phyloP scores from a whole-genome alignment of 768 basidiomycete genomes.

The Serendipita sp. region DNA sequence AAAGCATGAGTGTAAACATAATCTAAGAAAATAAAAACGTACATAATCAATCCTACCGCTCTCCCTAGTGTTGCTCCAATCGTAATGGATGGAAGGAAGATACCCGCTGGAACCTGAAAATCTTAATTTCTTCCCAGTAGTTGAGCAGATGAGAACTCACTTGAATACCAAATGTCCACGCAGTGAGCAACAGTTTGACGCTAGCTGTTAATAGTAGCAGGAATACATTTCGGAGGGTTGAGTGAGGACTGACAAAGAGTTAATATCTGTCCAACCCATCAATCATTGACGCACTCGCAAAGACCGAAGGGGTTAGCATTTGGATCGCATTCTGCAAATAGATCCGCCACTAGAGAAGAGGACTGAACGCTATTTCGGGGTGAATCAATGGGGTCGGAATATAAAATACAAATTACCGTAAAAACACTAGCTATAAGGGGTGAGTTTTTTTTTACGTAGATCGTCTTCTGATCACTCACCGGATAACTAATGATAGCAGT shows the following conservation, averaged over 20 bases:
- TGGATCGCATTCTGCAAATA: slow-evolving; percentile 70
- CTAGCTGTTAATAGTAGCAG: slow-evolving; percentile 44
- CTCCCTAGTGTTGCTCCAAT: slow-evolving; percentile 60
- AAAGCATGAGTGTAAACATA: not conserved
- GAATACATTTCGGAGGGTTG: slow-evolving; percentile 51
- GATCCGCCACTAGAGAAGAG: slow-evolving; percentile 67
- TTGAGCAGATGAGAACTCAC: slow-evolving; percentile 20
- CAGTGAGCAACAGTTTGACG: slow-evolving; percentile 44
- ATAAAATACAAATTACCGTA: slow-evolving; percentile 25
- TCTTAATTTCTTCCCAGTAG: not conserved
- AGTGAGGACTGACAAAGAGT: slow-evolving; percentile 32
- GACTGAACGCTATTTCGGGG: slow-evolving; percentile 36
- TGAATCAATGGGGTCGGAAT: not conserved
- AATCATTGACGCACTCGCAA: slow-evolving; percentile 45
- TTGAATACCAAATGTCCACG: slow-evolving; percentile 72
- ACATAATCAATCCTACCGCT: slow-evolving; percentile 53
- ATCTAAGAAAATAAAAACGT: slow-evolving; percentile 13
- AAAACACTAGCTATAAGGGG: slow-evolving; percentile 40
- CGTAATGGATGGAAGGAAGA: slow-evolving; percentile 59
- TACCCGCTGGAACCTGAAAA: slow-evolving; percentile 53
- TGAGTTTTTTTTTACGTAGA: not conserved
- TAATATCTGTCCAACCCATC: not conserved
- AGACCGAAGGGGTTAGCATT: slow-evolving; percentile 57
- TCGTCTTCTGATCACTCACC: slow-evolving; percentile 21
- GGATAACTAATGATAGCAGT: slow-evolving; percentile 59